These are phyloP conservation scores for Aquanectria penicillioides DNA, from an alignment of 2,329 filamentous ascomycete species.

Conservation along the genomic window DNA sequence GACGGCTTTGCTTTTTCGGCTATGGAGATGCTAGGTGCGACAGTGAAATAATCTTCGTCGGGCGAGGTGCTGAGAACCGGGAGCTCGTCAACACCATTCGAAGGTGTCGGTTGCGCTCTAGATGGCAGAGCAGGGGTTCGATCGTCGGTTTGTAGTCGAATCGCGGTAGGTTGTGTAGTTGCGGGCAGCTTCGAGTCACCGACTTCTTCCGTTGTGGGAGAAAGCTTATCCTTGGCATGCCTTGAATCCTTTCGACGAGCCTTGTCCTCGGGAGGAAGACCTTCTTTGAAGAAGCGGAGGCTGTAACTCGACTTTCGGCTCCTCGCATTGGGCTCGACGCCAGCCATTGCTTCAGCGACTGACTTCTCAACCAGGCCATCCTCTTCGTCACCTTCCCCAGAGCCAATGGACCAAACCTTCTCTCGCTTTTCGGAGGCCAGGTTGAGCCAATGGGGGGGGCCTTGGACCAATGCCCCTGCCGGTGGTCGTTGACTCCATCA, in stretches of 20 bases:
- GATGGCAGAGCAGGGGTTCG: conserved; percentile 14
- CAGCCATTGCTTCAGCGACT: conserved; percentile 69
- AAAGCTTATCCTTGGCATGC: conserved; percentile 53
- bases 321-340: conserved; percentile 69
- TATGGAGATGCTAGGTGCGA: conserved; percentile 21
- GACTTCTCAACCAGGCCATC: conserved; percentile 72
- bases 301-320: conserved; percentile 76
- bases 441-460: conserved; percentile 56
- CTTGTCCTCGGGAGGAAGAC: conserved; percentile 67
- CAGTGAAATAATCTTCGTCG: conserved; percentile 38
- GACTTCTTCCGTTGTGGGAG: conserved; percentile 49
- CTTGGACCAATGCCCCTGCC: conserved; percentile 41
- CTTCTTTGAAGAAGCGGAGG: conserved; percentile 74
- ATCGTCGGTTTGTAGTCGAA: conserved; percentile 28
- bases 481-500: conserved; percentile 28
- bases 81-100: conserved; percentile 26
- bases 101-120: not conserved
- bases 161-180: conserved; percentile 16
- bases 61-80: conserved; percentile 34
- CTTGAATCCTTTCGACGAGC: conserved; percentile 61
- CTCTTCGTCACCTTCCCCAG: conserved; percentile 57
- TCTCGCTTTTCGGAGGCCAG: conserved; percentile 67
- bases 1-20: conserved; percentile 22
- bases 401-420: conserved; percentile 73
- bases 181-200: conserved; percentile 10